These are phyloP conservation scores for Mycena galericulata DNA, from an alignment of 768 basidiomycete genomes.

Conservation along the genomic window DNA sequence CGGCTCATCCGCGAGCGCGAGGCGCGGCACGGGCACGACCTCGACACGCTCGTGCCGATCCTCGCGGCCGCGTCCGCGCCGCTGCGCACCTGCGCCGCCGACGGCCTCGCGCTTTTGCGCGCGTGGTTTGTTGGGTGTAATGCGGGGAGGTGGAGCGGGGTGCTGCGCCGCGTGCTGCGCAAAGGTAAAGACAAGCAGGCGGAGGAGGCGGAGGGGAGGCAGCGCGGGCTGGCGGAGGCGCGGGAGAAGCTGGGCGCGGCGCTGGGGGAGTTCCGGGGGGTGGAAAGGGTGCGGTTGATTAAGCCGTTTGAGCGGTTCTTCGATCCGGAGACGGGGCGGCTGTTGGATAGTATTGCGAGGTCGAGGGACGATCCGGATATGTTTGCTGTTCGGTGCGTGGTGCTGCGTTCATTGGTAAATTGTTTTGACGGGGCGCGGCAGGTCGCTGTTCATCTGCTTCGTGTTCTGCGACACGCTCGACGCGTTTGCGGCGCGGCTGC, in stretches of 20 bases:
- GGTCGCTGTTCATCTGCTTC: constrained; percentile 59
- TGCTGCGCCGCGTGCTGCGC: constrained; percentile 39
- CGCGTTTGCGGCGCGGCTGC: constrained; percentile 52
- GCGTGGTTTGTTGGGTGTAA: constrained; percentile 55
- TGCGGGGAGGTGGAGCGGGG: constrained; percentile 47
- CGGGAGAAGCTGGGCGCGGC: constrained; percentile 41
- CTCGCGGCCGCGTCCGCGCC: constrained; percentile 50
- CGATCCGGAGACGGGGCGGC: constrained; percentile 48
- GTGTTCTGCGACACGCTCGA: constrained; percentile 58
- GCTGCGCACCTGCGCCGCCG: constrained; percentile 49
- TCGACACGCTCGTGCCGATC: constrained; percentile 56
- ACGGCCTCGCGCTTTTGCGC: constrained; percentile 35
- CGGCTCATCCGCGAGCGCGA: constrained; percentile 48
- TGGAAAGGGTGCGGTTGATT: constrained; percentile 50
- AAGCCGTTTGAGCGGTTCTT: constrained; percentile 57
- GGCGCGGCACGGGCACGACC: constrained; percentile 53
- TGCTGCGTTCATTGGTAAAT: neutral
- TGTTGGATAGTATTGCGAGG: constrained; percentile 37
- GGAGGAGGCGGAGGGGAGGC: constrained; percentile 39
- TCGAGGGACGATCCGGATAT: constrained; percentile 40
- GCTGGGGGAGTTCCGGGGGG: constrained; percentile 49
- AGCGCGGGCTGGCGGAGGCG: constrained; percentile 41
- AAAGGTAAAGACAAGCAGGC: constrained; percentile 34
- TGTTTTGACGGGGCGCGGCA: constrained; percentile 20
- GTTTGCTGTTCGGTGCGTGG: constrained; percentile 53